Base-by-base conservation (phyloP, 306 rosid species). In the Cicer judaicum region DNA sequence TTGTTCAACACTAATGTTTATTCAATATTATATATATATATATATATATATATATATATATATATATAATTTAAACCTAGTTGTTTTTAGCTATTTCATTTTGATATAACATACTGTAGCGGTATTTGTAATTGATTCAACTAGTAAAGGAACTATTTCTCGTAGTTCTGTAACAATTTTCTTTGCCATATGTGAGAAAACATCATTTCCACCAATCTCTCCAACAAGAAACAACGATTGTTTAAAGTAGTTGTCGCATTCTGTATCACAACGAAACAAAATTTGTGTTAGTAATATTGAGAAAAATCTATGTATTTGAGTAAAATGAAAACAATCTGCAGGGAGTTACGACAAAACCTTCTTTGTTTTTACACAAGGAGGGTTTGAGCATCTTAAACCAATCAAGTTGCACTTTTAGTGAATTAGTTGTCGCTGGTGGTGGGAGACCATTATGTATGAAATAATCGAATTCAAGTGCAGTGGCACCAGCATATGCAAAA, bases 401-500 rank as follows among this genome's bases (percentile, higher is more conserved):
- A 18, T 39, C 80, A 21, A 85, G 82, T 68, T 85, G 89, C 41
- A 78, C 74, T 24, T 59, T 79, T 43, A 85, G 24, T 3, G 88
- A 81, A 10, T 67, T 1, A 6, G 24, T 4, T 24, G 42, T 12
- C 18, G 4, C 2, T 0, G n/a, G 62, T 18, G 13, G 7, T 9
- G 0, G 4, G 7, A 19, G 2, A 8, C 38, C 50, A 8, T 8
- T 15, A 38, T 9, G 19, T 1, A 5, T 7, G 57, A 88, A 70
- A 71, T 72, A 68, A 14, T 81, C 56, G 1, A 68, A 18, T 11
- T 80, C 85, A 10, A 85, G 80, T n/a, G 85, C 90, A 0, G 85
- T 84, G 9, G 89, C 82, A 55, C 90, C 88, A 1, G 78, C 81
- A 16, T 74, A 86, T 12, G 90, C 92, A 64, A 88, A 88, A 53